Conservation (phyloP, 83 land plant species). For the Diphasiastrum complanatum region DNA sequence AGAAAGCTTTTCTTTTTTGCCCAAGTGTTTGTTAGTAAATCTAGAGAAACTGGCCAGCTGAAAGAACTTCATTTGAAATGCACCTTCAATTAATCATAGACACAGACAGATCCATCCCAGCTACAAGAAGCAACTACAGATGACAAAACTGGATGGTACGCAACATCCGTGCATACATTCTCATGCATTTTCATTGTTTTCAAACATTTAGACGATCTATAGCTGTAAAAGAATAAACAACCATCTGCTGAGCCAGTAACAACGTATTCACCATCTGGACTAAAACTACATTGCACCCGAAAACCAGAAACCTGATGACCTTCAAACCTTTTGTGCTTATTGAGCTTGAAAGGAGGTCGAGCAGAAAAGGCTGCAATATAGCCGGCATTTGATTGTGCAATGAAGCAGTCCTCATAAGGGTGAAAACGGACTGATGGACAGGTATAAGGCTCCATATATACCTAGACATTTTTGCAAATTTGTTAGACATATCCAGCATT, state of each 20-base stretch:
- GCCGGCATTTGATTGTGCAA: constrained; percentile 83
- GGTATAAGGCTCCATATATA: constrained; percentile 82
- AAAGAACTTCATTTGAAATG: no score
- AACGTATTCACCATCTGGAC: constrained; percentile 55
- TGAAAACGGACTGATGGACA: constrained; percentile 75
- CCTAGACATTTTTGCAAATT: constrained; percentile 54
- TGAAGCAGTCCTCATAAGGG: constrained; percentile 56
- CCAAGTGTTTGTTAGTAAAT: no score
- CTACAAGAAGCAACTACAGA: constrained; percentile 74
- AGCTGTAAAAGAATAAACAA: constrained; percentile 52
- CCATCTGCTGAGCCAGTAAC: constrained; percentile 86
- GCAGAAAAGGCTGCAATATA: constrained; percentile 85
- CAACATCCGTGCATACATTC: constrained; percentile 68
- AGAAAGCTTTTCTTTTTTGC: no score
- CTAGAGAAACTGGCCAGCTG: no score
- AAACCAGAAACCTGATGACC: constrained; percentile 77
- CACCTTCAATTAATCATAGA: constrained; percentile 51
- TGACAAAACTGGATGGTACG: constrained; percentile 60
- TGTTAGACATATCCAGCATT: no score
- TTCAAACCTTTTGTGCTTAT: constrained; percentile 74
- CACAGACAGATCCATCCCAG: constrained; percentile 67
- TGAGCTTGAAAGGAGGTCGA: constrained; percentile 65
- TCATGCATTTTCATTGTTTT: constrained; percentile 45
- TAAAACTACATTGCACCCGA: constrained; percentile 77
- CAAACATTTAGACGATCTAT: constrained; percentile 46